Percentiles rank a stretch among this genome's conserved stretches.
These are phyloP conservation scores for Oenanthe javanica DNA, from an alignment of 140 eudicot species.

Conservation along the genomic window DNA sequence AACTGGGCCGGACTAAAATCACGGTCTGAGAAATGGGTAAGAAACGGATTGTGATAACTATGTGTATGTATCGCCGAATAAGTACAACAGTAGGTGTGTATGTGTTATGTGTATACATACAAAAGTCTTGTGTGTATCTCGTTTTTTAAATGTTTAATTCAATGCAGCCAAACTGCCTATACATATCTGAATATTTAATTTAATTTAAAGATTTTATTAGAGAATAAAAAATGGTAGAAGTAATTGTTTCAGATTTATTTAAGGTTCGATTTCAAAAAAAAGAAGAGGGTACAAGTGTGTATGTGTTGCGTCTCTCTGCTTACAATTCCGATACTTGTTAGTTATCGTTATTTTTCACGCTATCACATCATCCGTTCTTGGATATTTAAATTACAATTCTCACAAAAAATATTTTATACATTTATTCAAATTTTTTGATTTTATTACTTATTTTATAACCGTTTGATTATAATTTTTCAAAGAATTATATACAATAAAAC, in stretches of 20 bases:
- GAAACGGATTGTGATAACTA: neutral
- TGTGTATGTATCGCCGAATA: neutral
- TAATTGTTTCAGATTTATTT: neutral
- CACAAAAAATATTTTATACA: no score
- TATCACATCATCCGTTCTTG: no score
- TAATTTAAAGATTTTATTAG: neutral
- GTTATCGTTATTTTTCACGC: no score
- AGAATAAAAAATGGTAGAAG: neutral
- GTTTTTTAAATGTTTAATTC: neutral
- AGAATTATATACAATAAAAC: no score
- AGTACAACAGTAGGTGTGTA: neutral
- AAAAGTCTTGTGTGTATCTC: neutral
- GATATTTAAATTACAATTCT: no score
- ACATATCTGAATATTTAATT: neutral
- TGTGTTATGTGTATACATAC: neutral
- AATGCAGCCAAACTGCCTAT: neutral
- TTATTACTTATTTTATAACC: no score
- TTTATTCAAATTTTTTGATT: no score
- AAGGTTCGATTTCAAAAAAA: neutral
- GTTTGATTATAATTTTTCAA: no score
- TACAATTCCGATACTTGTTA: no score
- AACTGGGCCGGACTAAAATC: constrained; percentile 4
- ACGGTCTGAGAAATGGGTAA: neutral
- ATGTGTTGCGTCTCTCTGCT: no score
- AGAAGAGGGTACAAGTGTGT: no score